Evolutionary conservation across 495 filamentous ascomycete genomes (phyloP), one percentile per base, ranked within the genome.

Genomic region (Aspergillus ellipticus): DNA sequence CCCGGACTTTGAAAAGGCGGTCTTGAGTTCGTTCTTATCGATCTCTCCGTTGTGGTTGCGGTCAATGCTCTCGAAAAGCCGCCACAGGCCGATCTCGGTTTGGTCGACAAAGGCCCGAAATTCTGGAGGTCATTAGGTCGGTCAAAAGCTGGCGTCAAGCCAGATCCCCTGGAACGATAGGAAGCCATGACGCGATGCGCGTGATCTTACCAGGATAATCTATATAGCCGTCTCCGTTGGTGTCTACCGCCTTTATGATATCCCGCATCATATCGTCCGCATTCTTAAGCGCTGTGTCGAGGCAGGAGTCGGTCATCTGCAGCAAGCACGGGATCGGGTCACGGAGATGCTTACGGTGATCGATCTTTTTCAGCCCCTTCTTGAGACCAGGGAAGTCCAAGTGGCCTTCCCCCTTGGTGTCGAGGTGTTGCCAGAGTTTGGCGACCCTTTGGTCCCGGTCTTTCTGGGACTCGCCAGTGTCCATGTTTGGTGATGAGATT

Each of bases 11-110:
- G 82, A 70, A 66, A 97, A 95, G 8, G 94, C 94, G 19, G 74
- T 72, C 49, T 80, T 82, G 41, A 98, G 79, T 73, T 97, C 94
- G 15, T 70, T 71, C 68, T 94, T 94, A 63, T 96, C 89, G 41
- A 98, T 78, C 71, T 91, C 91, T 49, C 92, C 92, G 67, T 96
- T 92, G 20, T 84, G 75, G 63, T 97, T 86, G 53, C 81, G 80
- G 68, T 98, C 94, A 57, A 98, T 96, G 49, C 81, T 86, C 62
- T 86, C 81, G 74, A 97, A 98, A 37, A 98, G 83, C 31, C 80
- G 60, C 72, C 82, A 85, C 15, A 98, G 78, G 60, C 96, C 85
- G 49, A 81, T 81, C 64, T 98, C 94, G 29, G 94, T 92, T 42
- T 86, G 77, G 57, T 90, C 82, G 66, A 97, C 90, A 65, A 98